Evolutionary conservation across 1,284 basidiomycete species (phyloP), one percentile per base, ranked within the genome.

Genomic region (Trichosporon inkin): DNA sequence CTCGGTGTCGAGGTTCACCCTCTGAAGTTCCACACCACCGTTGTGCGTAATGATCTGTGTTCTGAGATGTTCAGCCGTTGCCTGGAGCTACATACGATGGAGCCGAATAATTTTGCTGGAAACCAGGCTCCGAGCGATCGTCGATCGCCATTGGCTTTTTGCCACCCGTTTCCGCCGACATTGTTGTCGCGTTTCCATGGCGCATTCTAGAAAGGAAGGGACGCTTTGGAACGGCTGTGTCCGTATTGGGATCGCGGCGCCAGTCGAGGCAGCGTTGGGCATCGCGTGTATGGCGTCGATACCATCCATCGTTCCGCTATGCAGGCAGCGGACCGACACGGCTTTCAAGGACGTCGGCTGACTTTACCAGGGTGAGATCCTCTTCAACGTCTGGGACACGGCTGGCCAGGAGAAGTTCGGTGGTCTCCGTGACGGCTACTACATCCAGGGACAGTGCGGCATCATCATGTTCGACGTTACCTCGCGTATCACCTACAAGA

Each of bases 391-490:
- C 58, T 99, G 96, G 96, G 96, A 99, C 81, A 99, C 96, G 44
- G 96, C 96, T 58, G 96, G 96, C 56, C 96, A 99, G 83, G 96
- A 99, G 82, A 99, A 99, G 83, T 99, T 99, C 70, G 93, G 94
- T 83, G 93, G 93, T 76, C 88, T 97, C 66, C 90, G 94, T 70
- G 93, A 96, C 80, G 93, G 93, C 57, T 96, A 96, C 82, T 97
- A 97, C 82, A 96, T 97, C 78, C 93, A 96, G 80, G 96, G 96
- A 71, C 94, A 99, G 81, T 99, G 94, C 76, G 96, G 96, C 77
- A 99, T 99, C 84, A 99, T 99, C 87, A 99, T 99, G 96, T 99
- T 99, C 82, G 96, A 99, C 78, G 96, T 99, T 65, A 99, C 96
- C 62, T 95, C 94, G 59, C 88, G 96, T 74, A 99, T 99, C 86